phyloP scores from a whole-genome alignment of 1,284 basidiomycete genomes.

The Leccinum variabile region DNA sequence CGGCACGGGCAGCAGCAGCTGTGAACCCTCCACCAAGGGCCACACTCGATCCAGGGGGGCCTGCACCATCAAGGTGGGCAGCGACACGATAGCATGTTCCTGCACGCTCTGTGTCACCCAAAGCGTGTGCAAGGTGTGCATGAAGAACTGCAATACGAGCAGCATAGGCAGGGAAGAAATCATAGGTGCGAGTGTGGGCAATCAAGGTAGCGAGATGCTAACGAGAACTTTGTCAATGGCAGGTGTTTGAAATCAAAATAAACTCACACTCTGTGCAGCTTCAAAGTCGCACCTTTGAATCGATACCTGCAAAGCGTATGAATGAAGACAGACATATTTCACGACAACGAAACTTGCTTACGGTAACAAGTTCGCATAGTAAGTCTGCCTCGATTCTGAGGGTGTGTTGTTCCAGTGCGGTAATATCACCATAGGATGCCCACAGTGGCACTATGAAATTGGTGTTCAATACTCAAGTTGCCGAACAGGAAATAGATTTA shows the following conservation, averaged over 20 bases:
- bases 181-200: constrained; percentile 57
- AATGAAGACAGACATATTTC: neutral
- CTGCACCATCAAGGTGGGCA: constrained; percentile 41
- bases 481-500: constrained; percentile 11
- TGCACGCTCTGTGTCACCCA: constrained; percentile 49
- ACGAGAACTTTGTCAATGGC: neutral
- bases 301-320: constrained; percentile 44
- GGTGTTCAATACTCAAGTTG: neutral
- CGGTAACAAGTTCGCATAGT: constrained; percentile 62
- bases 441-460: constrained; percentile 39
- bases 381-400: constrained; percentile 69
- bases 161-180: constrained; percentile 56
- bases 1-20: constrained; percentile 55
- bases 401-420: constrained; percentile 49
- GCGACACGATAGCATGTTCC: constrained; percentile 62
- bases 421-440: constrained; percentile 51
- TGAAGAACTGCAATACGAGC: constrained; percentile 65
- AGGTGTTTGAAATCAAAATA: neutral
- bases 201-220: constrained; percentile 57
- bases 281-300: constrained; percentile 67
- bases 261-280: constrained; percentile 49
- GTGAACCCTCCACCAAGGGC: constrained; percentile 48
- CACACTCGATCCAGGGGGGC: constrained; percentile 20
- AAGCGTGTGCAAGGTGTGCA: constrained; percentile 69
- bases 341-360: constrained; percentile 33